Conservation (phyloP, 2,329 filamentous ascomycete species). For the Madurella mycetomatis region DNA sequence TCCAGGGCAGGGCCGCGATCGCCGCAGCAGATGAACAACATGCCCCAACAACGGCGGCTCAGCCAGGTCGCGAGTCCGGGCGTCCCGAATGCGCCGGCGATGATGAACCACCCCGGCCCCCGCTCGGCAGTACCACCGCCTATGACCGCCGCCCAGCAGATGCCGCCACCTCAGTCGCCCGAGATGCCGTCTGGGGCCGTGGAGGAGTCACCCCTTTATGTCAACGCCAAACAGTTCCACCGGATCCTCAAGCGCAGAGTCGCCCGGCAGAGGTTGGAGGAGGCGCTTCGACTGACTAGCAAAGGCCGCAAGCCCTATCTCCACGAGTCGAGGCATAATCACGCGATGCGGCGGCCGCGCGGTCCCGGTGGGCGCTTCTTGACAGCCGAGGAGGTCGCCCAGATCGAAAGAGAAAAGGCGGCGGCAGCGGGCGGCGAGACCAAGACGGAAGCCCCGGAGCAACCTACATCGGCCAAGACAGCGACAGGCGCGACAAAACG, state of each 20-base stretch:
- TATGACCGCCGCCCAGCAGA: constrained; percentile 58
- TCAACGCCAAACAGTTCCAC: constrained; percentile 98
- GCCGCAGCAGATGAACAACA: constrained; percentile 65
- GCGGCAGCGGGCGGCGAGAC: constrained; percentile 31
- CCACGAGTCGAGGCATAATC: constrained; percentile 95
- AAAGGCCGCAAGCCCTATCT: constrained; percentile 97
- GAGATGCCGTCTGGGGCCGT: constrained; percentile 68
- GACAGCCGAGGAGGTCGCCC: constrained; percentile 91
- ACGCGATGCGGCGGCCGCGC: constrained; percentile 92
- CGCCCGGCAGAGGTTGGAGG: constrained; percentile 87
- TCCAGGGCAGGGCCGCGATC: constrained; percentile 65
- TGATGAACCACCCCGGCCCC: constrained; percentile 63
- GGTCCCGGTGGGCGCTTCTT: constrained; percentile 93
- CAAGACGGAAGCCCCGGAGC: constrained; percentile 24
- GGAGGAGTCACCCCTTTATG: constrained; percentile 92
- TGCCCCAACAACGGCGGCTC: constrained; percentile 60
- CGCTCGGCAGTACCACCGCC: constrained; percentile 54
- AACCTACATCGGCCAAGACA: constrained; percentile 25
- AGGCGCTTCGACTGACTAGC: constrained; percentile 83
- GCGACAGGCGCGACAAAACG: constrained; percentile 50
- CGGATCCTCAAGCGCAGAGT: constrained; percentile 92
- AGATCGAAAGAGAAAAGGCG: constrained; percentile 67
- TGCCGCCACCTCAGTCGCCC: constrained; percentile 68
- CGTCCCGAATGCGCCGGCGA: constrained; percentile 66
- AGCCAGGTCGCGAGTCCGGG: constrained; percentile 74